Conservation (phyloP, 2,329 filamentous ascomycete species). For the Cytospora mali region DNA sequence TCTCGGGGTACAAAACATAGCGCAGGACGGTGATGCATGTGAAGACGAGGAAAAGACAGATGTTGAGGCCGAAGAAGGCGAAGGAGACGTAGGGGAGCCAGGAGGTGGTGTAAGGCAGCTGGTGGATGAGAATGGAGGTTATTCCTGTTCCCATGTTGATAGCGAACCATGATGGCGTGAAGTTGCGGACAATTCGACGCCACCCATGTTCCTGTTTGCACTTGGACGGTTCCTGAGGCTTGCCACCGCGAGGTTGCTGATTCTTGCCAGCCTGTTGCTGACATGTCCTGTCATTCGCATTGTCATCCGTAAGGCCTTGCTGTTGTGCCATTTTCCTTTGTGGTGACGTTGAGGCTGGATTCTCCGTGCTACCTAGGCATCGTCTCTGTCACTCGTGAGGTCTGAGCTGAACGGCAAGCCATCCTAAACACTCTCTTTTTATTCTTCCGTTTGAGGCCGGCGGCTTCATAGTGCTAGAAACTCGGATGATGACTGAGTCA, state of each 20-base stretch:
- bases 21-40: constrained; percentile 53
- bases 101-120: constrained; percentile 57
- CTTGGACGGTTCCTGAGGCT: background rate
- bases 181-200: constrained; percentile 45
- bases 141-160: constrained; percentile 68
- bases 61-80: constrained; percentile 59
- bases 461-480: background rate
- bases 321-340: background rate
- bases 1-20: constrained; percentile 62
- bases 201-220: constrained; percentile 34
- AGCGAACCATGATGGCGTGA: constrained; percentile 54
- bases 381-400: background rate
- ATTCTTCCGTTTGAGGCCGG: background rate
- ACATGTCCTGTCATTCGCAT: background rate
- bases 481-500: background rate
- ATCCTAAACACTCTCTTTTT: background rate
- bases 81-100: constrained; percentile 59
- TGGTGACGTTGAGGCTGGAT: background rate
- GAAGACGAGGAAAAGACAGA: constrained; percentile 55
- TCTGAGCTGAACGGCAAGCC: background rate
- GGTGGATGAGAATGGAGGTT: constrained; percentile 58
- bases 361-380: background rate
- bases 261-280: background rate
- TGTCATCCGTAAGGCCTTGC: background rate
- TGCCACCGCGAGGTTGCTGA: background rate